Evolutionary conservation across 192 early-diverging fungal species (phyloP), one percentile per base, ranked within the genome.

Genomic region (Spizellomyces punctatus): DNA sequence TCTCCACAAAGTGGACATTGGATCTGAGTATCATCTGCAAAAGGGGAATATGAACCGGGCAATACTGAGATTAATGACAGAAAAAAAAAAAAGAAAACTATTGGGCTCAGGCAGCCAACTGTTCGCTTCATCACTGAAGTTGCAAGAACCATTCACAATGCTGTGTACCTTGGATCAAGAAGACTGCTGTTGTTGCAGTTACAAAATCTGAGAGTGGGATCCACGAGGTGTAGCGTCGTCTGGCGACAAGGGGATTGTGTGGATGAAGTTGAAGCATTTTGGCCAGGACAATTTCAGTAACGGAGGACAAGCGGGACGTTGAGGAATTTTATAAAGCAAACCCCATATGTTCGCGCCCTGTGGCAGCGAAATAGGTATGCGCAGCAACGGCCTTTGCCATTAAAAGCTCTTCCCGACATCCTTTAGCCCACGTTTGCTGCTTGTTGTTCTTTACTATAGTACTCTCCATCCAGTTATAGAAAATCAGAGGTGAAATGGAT

Each of bases 171-270:
- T 54, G 1, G 50, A 12, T 54, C 14, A n/a, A 19, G 17, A 54
- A 19, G 50, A 19, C 12, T 12, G 12, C 50, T 2, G 12, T 54
- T 12, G 50, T n/a, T n/a, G 62, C 62, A 10, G 62, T 43, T 44
- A 63, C 19, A 44, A 63, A 63, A 44, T 63, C 62, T 22, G 62
- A 17, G 19, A 43, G 19, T 3, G 62, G 62, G 19, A 63, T 63
- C 62, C 62, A 63, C 17, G 62, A 63, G 3, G 43, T 44, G 27
- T 44, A n/a, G 36, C 62, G 22, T 44, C 62, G 22, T 22, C 19
- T 22, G 45, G 44, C 36, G 5, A 63, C 62, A 5, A 42, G 62
- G 6, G 62, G 62, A 44, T 63, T 44, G 43, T 63, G 62, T 44
- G 44, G 17, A 54, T 54, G 14, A 4, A 54, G 50, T 19, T 54